Base-by-base conservation (phyloP, 2,329 filamentous ascomycete genomes). In the Colletotrichum sp. region DNA sequence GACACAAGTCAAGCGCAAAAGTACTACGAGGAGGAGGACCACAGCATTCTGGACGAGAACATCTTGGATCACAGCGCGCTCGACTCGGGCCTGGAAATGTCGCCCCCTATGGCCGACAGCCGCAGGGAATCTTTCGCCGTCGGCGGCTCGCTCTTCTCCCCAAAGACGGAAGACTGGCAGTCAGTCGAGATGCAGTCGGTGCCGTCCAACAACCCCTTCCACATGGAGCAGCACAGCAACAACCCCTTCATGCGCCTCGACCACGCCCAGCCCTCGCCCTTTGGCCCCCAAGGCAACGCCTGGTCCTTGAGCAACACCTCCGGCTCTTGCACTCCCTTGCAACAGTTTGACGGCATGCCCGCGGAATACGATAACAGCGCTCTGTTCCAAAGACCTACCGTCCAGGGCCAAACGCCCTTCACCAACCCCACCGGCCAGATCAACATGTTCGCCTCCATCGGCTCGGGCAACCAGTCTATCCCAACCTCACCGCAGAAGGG, bases 301-400 rank as follows among this genome's bases (percentile, higher is more conserved):
- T 96, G 94, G 94, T 87, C 92, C 66, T 89, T 93, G 82, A 89
- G 92, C 79, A 89, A 89, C 66, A 88, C 87, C 79, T 94, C 94
- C 30, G 94, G 92, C 68, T 91, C 94, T 77, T 93, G 92, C 83
- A 96, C 95, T 8, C 94, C 94, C 18, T 91, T 95, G 76, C 92
- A 92, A 76, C 88, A 92, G 69, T 94, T 95, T 80, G 93, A 94
- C 80, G 90, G 92, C 65, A 84, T 92, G 38, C 85, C 89, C 52
- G 82, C 87, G 61, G 90, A 91, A 26, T 93, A 90, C 80, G 90
- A 93, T 78, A 83, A 87, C 80, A 84, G 87, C 78, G 82, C 87
- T 76, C 83, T 92, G 79, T 92, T 92, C 82, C 89, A 89, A 77
- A 82, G 88, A 72, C 83, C 88, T 52, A 52, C 43, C 58, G 86